Evolutionary conservation across 2,329 filamentous ascomycete species (phyloP).

Genomic region (Phaeophleospora eucalypticola): DNA sequence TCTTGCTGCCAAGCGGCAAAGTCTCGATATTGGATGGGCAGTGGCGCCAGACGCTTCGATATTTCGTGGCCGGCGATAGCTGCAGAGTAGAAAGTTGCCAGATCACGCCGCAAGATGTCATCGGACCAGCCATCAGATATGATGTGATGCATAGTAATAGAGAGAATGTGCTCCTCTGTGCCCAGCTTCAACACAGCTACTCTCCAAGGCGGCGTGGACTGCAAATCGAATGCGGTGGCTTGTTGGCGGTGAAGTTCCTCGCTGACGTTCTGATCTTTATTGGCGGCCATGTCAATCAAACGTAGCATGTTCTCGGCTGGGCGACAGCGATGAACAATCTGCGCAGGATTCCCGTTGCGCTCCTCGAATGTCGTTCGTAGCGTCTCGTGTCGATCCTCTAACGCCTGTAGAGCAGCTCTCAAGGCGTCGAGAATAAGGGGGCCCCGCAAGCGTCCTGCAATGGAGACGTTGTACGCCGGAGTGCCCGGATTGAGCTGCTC

Average conservation of each 20-base stretch:
- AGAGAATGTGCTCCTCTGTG: constrained; percentile 6
- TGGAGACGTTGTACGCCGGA: constrained; percentile 4
- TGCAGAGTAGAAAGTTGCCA: constrained; percentile 4
- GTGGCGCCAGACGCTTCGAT: not conserved
- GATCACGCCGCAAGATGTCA: constrained; percentile 3
- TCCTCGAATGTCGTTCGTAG: constrained; percentile 8
- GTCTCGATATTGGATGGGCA: constrained; percentile 9
- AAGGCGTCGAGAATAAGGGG: constrained; percentile 2
- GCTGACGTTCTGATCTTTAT: not conserved
- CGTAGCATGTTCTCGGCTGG: not conserved
- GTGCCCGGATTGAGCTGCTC: constrained; percentile 7
- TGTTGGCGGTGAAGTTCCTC: constrained; percentile 1
- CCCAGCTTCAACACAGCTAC: constrained; percentile 1
- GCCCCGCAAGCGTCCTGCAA: constrained; percentile 5
- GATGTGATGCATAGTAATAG: constrained; percentile 11
- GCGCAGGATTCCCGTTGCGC: constrained; percentile 1
- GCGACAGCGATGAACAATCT: constrained; percentile 1
- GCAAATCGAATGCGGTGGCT: constrained; percentile 6
- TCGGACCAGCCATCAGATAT: constrained; percentile 9
- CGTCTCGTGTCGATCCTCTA: constrained; percentile 9
- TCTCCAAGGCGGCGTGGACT: constrained; percentile 2
- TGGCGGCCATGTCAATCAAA: not conserved
- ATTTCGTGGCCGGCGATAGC: not conserved
- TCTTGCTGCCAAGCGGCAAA: constrained; percentile 2
- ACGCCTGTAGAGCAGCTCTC: constrained; percentile 4